Conservation (phyloP, 768 basidiomycete species). For the Tricholoma sp. region DNA sequence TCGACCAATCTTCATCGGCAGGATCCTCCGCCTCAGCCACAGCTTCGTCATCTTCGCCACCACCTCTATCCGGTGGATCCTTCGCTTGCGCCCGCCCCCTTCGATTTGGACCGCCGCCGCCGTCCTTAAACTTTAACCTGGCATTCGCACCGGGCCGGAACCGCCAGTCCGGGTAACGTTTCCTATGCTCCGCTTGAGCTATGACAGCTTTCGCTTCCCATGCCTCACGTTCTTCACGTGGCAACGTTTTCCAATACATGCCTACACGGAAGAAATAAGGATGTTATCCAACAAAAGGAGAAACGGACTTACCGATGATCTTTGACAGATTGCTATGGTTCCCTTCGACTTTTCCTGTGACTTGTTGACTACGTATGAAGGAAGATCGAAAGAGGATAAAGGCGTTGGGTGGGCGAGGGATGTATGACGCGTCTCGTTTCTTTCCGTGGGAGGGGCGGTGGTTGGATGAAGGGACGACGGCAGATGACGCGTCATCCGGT, state of each 20-base stretch:
- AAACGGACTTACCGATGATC: slow-evolving; percentile 57
- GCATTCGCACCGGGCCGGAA: slow-evolving; percentile 60
- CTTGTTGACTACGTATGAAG: slow-evolving; percentile 69
- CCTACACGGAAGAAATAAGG: slow-evolving; percentile 33
- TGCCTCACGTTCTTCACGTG: slow-evolving; percentile 58
- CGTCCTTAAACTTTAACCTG: slow-evolving; percentile 32
- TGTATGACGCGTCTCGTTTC: slow-evolving; percentile 66
- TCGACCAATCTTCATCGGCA: not conserved
- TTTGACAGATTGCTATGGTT: slow-evolving; percentile 78
- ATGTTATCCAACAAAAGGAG: slow-evolving; percentile 1
- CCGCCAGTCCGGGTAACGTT: slow-evolving; percentile 76
- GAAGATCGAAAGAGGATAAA: slow-evolving; percentile 82
- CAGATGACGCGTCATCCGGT: slow-evolving; percentile 12
- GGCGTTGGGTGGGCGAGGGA: slow-evolving; percentile 80
- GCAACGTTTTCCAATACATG: slow-evolving; percentile 68
- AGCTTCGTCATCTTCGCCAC: slow-evolving; percentile 20
- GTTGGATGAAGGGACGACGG: slow-evolving; percentile 19
- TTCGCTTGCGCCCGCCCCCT: slow-evolving; percentile 12
- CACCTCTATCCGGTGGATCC: slow-evolving; percentile 26
- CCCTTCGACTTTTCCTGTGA: slow-evolving; percentile 73
- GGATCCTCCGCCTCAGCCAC: slow-evolving; percentile 6
- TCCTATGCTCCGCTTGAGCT: slow-evolving; percentile 70
- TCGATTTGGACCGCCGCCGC: slow-evolving; percentile 8
- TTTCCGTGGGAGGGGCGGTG: slow-evolving; percentile 48
- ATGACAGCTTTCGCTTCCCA: slow-evolving; percentile 74